Evolutionary conservation across 2,329 filamentous ascomycete species (phyloP), one percentile per base, ranked within the genome.

Genomic region (Trichoderma afroharzianum): DNA sequence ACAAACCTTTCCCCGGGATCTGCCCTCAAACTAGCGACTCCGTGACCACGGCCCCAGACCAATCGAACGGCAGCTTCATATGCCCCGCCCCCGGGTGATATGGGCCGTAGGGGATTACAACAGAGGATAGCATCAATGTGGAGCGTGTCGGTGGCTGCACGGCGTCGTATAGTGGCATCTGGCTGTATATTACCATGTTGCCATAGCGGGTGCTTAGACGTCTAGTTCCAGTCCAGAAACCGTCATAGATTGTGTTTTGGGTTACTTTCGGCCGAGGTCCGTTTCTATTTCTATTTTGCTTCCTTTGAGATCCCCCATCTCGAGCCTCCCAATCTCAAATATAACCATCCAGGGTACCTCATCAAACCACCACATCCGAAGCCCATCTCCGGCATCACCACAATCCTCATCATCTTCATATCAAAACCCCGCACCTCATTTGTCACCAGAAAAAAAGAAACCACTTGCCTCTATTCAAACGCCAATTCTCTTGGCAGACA

Each of bases 401-500:
- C 47, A 53, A 53, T 53, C 39, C 39, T 53, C 47, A 21, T 24
- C 47, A n/a, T 26, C 58, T 3, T 21, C 67, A 63, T 55, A 11
- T 36, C 36, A 68, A 58, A 57, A 63, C 61, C 61, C 58, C 66
- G 53, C 66, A 68, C 66, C 43, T 39, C 18, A 11, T 3, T 3
- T 50, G 8, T 15, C 30, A n/a, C 26, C 21, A 43, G 5, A 61
- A 24, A 68, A 68, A 36, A 30, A 30, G 3, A 61, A 24, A 68
- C 8, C 32, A 59, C 26, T 6, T 30, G 15, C 47, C n/a, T 36
- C n/a, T 30, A 26, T 39, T 30, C 39, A 24, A 21, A 55, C 68
- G 67, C 67, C 67, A 61, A 61, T 33, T 15, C 18, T 63, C 68
- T 70, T 70, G 68, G 68, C 68, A 57, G 36, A 59, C 53, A 68